Evolutionary conservation across 257 asterid genomes (phyloP), one percentile per base, ranked within the genome.

Genomic region (Handroanthus guayacan): DNA sequence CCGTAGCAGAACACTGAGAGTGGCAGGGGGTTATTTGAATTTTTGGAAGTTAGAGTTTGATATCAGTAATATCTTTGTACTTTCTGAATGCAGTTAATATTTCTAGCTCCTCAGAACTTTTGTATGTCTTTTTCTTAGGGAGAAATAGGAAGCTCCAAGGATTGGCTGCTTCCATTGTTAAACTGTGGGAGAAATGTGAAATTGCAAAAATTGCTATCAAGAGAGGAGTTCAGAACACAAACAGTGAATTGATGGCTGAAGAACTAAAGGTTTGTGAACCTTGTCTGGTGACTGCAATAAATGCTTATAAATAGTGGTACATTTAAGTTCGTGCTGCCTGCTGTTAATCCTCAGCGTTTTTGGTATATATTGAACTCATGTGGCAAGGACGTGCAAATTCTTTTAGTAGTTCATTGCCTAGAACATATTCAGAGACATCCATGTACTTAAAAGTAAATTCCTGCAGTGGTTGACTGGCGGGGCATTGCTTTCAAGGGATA

Each of bases 111-210:
- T 17, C 55, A 9, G 67, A 45, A 75, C 72, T 76, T 70, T 34
- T 83, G 60, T 63, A 58, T 56, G 43, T 67, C 67, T 78, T 50
- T 73, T 62, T 58, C 20, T 67, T 93, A 93, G 99, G 99, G 76
- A 90, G 98, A 86, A 95, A 91, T 69, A 89, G 92, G 82, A 93
- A 85, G 52, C 99, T 74, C 75, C 97, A 95, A 84, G 99, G 99
- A 52, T 81, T 95, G 84, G 99, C 99, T 74, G 96, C 89, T 83
- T 77, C 98, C 67, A 88, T 95, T 74, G 79, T 93, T 77, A 95
- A 95, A 84, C 94, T 95, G 48, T 93, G 99, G 99, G 99, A 95
- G 91, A 95, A 95, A 84, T 90, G 96, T 86, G 99, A 95, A 89
- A 95, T 95, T 70, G 97, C 96, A 14, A 95, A 95, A 89, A 83